These are phyloP conservation scores for Alloteropsis angusta DNA, from an alignment of 202 grass and related monocot genomes.

Conservation along the genomic window DNA sequence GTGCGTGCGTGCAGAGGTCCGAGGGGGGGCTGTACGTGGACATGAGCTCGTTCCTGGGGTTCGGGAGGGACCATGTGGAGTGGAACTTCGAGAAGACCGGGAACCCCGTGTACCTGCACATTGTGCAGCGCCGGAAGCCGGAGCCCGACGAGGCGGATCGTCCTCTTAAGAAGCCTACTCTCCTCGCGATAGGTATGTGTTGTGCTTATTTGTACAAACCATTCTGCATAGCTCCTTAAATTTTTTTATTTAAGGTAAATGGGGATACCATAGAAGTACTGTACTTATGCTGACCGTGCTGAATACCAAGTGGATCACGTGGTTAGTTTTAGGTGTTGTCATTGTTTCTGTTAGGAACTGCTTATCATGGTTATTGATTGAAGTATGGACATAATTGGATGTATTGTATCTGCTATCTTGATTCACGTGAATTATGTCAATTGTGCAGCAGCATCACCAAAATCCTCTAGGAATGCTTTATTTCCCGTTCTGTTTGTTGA, in stretches of 20 bases:
- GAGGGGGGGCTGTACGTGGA: conserved; percentile 85
- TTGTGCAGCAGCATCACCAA: neutral
- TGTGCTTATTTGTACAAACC: neutral
- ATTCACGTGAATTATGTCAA: neutral
- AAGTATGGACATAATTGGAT: neutral
- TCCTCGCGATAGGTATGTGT: conserved; percentile 82
- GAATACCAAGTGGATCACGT: neutral
- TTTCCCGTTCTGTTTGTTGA: neutral
- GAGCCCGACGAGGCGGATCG: conserved; percentile 65
- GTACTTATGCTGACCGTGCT: neutral
- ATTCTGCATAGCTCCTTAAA: neutral
- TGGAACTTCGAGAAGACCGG: conserved; percentile 87
- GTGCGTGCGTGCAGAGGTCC: conserved; percentile 42
- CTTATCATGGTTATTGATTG: neutral
- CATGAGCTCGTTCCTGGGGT: conserved; percentile 78
- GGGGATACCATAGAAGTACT: neutral
- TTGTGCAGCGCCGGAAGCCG: conserved; percentile 59
- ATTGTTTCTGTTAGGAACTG: neutral
- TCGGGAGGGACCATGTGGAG: conserved; percentile 67
- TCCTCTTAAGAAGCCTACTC: conserved; percentile 81
- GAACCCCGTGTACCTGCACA: conserved; percentile 87
- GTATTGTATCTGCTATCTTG: neutral
- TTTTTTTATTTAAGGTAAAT: neutral
- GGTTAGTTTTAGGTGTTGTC: neutral
- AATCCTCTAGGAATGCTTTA: neutral